Evolutionary conservation across 345 rosid species (phyloP), one percentile per base, ranked within the genome.

Genomic region (Mercurialis annua): DNA sequence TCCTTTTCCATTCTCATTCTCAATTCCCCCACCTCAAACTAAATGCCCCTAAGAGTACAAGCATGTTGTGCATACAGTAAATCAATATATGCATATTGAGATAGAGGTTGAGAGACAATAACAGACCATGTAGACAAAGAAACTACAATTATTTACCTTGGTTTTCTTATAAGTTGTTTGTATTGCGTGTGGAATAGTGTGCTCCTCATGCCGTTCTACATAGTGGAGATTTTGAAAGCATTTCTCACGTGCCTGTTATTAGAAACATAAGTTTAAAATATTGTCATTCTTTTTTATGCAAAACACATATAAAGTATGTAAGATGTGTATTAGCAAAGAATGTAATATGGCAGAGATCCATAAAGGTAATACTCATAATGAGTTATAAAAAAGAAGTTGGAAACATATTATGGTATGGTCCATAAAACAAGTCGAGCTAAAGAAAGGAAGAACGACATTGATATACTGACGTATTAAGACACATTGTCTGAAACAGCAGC

Each of bases 201-300:
- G 97, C 59, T 86, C 94, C 75, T 94, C 95, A 12, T 94, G 95
- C 26, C 95, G 86, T 69, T 94, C 99, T 53, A 94, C 63, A 16
- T 84, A 86, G 74, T 94, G 92, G 58, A 94, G 99, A 83, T 93
- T 91, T 77, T 90, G 92, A 71, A 89, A 93, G 83, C 95, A 90
- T 83, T 93, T 93, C 86, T 89, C 95, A 20, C 85, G 71, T 20
- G 97, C 99, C 99, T 93, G 87, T 66, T 66, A 12, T 40, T 40
- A 40, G 6, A 40, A 40, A 40, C 44, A 40, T 8, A 40, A 40
- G 44, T 40, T 40, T 40, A 3, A 40, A 9, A n/a, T n/a, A n/a
- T n/a, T 40, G 11, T 40, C 12, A 40, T 40, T 11, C 8, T 53
- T 26, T 26, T 53, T 53, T 53, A 7, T 14, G 18, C 27, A 24